Evolutionary conservation across 352 stramenopile species (phyloP), one percentile per base, ranked within the genome.

Genomic region (Phytopythium cucurbitacearum): DNA sequence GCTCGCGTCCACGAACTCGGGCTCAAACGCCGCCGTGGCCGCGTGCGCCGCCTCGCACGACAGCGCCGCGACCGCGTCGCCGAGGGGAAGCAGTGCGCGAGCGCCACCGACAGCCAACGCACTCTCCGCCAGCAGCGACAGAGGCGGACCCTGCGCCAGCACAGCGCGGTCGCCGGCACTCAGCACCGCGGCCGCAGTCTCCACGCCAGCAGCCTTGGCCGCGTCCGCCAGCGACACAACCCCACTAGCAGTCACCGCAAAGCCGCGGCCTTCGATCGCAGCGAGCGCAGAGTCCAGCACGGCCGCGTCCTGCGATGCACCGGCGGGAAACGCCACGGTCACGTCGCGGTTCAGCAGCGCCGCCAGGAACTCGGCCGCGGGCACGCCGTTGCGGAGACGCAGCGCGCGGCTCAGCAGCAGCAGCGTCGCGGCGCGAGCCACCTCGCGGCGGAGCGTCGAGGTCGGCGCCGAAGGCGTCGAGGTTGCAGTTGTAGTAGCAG

Each of bases 31-130:
- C 48, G 64, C 56, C n/a, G 76, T 60, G 60, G 77, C 73, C n/a
- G 65, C 79, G 38, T 73, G 69, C 39, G 87, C 60, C 34, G 69
- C 74, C 68, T 97, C 89, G 57, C 82, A 96, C 56, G 85, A 89
- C 12, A 96, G 66, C 28, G 87, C 84, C 0, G 89, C 83, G 13
- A 93, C 80, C 6, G 82, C 78, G 43, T 96, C 86, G 5, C 77
- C 59, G 13, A 92, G 60, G 7, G 82, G 70, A 39, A 91, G 53
- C 40, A 94, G 60, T 0, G 78, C 67, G n/a, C 76, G 78, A 7
- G 79, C 80, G 12, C 81, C 82, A 12, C 76, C 72, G 28, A 91
- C 74, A 13, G 76, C 68, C 52, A 91, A 67, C 12, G 61, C 46
- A 9, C 73, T 63, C 36, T 81, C 65, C 2, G 81, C 77, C n/a